A percentile compares a stretch with the other conserved stretches of the same genome.
Conservation (phyloP, 257 asterid species). For the Lycium barbarum region DNA sequence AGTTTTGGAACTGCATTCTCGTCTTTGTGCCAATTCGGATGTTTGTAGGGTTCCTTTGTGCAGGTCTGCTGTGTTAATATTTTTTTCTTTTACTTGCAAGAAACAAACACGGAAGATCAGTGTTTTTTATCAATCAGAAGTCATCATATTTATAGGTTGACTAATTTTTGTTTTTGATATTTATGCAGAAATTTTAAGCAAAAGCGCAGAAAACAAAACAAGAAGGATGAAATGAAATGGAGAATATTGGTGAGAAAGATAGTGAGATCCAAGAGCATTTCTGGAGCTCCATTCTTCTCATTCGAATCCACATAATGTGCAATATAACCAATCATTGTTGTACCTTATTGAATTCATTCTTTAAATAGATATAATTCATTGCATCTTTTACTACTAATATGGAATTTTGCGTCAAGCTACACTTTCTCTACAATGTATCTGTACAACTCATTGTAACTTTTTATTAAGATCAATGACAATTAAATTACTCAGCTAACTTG, state of each 20-base stretch:
- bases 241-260: constrained; percentile 77
- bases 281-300: constrained; percentile 80
- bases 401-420: neutral
- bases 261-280: constrained; percentile 83
- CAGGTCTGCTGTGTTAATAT: constrained; percentile 49
- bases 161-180: neutral
- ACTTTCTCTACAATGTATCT: constrained; percentile 19
- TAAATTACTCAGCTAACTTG: constrained; percentile 19
- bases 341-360: constrained; percentile 10
- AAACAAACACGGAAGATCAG: neutral
- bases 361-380: constrained; percentile 10
- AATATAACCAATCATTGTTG: neutral
- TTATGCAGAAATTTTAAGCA: constrained; percentile 58
- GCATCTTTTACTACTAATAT: neutral
- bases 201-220: constrained; percentile 60
- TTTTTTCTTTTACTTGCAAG: neutral
- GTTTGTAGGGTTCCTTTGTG: constrained; percentile 80
- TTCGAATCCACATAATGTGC: constrained; percentile 48
- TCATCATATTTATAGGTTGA: neutral
- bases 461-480: constrained; percentile 24
- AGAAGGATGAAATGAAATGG: constrained; percentile 82
- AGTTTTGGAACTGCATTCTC: constrained; percentile 79
- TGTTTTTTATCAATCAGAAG: neutral
- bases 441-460: neutral
- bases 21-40: constrained; percentile 68